A percentile compares a stretch with the other conserved stretches of the same genome.
Conservation (phyloP, 495 filamentous ascomycete species). For the Extremus antarcticus region DNA sequence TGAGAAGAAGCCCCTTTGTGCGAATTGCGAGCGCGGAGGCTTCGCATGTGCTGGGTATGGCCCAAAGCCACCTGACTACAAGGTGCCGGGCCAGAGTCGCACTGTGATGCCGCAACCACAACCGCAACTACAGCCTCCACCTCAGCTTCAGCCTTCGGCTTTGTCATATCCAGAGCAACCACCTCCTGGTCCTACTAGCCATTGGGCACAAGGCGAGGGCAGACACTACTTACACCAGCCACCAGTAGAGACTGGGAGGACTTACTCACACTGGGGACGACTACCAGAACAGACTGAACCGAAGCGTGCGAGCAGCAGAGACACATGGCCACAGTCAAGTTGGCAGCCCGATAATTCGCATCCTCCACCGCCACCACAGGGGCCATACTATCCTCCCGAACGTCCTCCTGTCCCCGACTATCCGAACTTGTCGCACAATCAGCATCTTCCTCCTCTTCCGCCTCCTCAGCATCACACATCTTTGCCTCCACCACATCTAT, state of each 20-base stretch:
- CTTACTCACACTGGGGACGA: background rate
- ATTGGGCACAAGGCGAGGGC: slow-evolving; percentile 1
- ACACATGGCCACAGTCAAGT: background rate
- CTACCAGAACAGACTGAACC: background rate
- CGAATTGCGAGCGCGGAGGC: slow-evolving; percentile 83
- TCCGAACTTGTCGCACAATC: background rate
- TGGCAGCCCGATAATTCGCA: background rate
- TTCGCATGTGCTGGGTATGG: slow-evolving; percentile 94
- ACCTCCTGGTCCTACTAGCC: background rate
- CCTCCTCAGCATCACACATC: background rate
- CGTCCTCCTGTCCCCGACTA: background rate
- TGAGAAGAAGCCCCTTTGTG: slow-evolving; percentile 87
- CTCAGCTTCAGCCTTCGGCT: slow-evolving; percentile 36
- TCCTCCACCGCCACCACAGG: background rate
- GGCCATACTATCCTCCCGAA: background rate
- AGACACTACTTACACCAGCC: background rate
- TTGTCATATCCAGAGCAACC: slow-evolving; percentile 61
- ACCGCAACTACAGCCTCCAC: slow-evolving; percentile 28
- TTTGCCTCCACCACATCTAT: background rate
- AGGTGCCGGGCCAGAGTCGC: slow-evolving; percentile 34
- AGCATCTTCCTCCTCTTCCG: background rate
- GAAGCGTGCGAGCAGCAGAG: background rate
- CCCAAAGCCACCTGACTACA: slow-evolving; percentile 60
- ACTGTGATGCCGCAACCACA: background rate
- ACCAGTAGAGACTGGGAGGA: background rate